phyloP scores from a whole-genome alignment of 108 stramenopile genomes.

The Cyclotella sp. region DNA sequence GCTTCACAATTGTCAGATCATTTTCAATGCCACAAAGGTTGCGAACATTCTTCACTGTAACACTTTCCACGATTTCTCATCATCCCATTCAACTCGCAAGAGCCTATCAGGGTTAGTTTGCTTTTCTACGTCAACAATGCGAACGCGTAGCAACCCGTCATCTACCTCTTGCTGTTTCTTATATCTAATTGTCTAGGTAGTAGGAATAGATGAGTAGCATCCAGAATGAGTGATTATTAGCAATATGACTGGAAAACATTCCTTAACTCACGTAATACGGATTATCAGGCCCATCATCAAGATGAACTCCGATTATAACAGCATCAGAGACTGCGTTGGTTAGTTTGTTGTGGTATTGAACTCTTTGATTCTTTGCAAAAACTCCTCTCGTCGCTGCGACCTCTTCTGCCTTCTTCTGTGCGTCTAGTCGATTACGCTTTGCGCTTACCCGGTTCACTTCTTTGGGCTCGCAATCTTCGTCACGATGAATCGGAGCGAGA shows the following conservation, averaged over 20 bases:
- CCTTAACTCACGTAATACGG: conserved; percentile 46
- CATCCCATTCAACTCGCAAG: conserved; percentile 40
- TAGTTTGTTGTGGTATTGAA: conserved; percentile 37
- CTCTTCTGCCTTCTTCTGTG: conserved; percentile 36
- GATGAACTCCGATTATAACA: conserved; percentile 41
- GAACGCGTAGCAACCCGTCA: conserved; percentile 20
- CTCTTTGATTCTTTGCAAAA: conserved; percentile 49
- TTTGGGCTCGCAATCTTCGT: not conserved
- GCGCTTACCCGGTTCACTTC: not conserved
- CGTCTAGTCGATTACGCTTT: conserved; percentile 19
- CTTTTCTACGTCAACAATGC: conserved; percentile 41
- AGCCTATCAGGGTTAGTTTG: conserved; percentile 58
- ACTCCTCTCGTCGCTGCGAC: conserved; percentile 24
- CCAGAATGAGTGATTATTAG: not conserved
- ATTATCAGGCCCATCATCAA: conserved; percentile 54
- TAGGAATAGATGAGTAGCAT: not conserved
- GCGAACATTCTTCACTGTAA: conserved; percentile 13
- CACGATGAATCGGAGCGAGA: conserved; percentile 12
- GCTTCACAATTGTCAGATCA: not conserved
- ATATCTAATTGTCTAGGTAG: conserved; percentile 39
- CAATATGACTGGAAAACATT: not conserved
- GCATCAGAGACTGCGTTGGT: conserved; percentile 36
- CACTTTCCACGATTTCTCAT: conserved; percentile 37
- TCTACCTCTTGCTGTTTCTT: conserved; percentile 30
- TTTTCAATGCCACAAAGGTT: not conserved